Base-by-base conservation (phyloP, 2,329 filamentous ascomycete genomes). In the Aplosporella prunicola region DNA sequence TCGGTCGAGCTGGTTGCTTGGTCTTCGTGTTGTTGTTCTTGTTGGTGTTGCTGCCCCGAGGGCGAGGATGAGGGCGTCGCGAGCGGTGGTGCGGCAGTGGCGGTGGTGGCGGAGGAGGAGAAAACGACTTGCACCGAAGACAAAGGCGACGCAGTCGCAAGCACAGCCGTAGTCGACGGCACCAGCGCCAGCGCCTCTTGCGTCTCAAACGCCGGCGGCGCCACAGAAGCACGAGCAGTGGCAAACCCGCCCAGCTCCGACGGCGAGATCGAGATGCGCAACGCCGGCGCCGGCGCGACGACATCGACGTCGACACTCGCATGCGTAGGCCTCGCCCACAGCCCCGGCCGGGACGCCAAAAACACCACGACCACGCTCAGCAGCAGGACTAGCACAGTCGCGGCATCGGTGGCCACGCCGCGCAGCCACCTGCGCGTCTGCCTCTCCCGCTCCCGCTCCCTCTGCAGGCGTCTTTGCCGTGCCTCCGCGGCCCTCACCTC, bases 401-500 rank as follows among this genome's bases (percentile, higher is more conserved):
- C 59, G 17, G 58, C 55, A 45, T 75, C 71, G 33, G 61, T 59
- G 3, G 63, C 57, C 22, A 71, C 48, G 2, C 69, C 53, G 16
- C 59, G 58, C 26, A 10, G 8, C 45, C 25, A 9, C 32, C 27
- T 46, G 44, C 38, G 51, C 18, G 13, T n/a, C 14, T 27, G 27
- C 13, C 22, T 39, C 9, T 20, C 26, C 4, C 15, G 8, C 14
- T 32, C 35, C 13, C 15, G 11, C 35, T 29, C 13, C 18, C 18
- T 10, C 10, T 14, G 15, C 13, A 9, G 9, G 5, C 9, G 14
- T 8, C 27, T 29, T 7, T 29, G 13, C 7, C 14, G 14, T 10
- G 27, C 27, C n/a, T n/a, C n/a, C n/a, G n/a, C n/a, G n/a, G n/a
- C n/a, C n/a, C n/a, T n/a, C n/a, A n/a, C n/a, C n/a, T n/a, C n/a